These are phyloP conservation scores for Colletotrichum limetticola DNA, from an alignment of 2,329 filamentous ascomycete genomes.

Conservation along the genomic window DNA sequence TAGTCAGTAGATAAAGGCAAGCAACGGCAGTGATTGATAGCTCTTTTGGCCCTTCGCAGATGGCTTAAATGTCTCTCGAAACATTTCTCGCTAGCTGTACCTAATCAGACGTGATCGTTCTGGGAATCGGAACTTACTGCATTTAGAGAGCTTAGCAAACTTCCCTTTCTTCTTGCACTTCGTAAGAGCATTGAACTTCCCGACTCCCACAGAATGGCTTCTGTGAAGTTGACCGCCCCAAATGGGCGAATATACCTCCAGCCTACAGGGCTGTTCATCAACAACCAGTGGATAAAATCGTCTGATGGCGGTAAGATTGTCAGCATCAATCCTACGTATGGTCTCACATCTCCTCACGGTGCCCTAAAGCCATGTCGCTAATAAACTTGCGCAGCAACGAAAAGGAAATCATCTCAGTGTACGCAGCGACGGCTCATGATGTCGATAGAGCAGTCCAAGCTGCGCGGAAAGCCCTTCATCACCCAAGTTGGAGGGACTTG, in stretches of 20 bases:
- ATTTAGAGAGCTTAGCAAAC: neutral
- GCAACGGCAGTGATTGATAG: neutral
- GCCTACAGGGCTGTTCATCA: slow-evolving; percentile 84
- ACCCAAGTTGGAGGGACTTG: slow-evolving; percentile 74
- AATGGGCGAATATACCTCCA: slow-evolving; percentile 80
- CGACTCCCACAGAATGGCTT: neutral
- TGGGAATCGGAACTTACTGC: neutral
- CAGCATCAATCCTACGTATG: slow-evolving; percentile 76
- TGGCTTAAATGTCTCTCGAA: neutral
- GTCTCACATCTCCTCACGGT: neutral
- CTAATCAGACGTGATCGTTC: neutral
- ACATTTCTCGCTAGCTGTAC: neutral
- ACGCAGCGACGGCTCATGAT: slow-evolving; percentile 74
- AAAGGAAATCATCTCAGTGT: slow-evolving; percentile 75
- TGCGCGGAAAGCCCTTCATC: slow-evolving; percentile 74
- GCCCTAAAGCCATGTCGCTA: neutral
- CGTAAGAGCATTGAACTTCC: neutral
- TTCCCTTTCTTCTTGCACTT: neutral
- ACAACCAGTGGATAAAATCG: slow-evolving; percentile 81
- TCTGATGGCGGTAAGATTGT: slow-evolving; percentile 72
- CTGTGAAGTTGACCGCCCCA: slow-evolving; percentile 65
- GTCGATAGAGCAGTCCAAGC: slow-evolving; percentile 77
- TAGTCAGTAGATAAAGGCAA: neutral
- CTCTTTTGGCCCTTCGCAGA: neutral
- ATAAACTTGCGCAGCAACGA: slow-evolving; percentile 56